Evolutionary conservation across 371 early-diverging fungal species (phyloP), one percentile per base, ranked within the genome.

Genomic region (Rhizopus arrhizus): DNA sequence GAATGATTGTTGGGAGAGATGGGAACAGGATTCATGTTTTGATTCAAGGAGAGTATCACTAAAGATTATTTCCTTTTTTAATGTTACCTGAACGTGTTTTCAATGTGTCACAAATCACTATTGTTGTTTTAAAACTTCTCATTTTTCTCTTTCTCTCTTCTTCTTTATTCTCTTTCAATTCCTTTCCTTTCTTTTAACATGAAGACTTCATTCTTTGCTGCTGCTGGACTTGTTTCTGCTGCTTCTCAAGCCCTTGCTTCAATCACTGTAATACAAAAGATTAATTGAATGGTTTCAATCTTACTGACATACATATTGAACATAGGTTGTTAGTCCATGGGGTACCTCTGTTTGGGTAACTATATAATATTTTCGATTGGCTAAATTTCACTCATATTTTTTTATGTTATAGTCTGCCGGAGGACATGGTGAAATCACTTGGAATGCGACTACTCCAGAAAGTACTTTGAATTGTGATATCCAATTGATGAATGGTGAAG

Each of bases 311-410:
- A n/a, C 11, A 43, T 43, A 43, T 22, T 22, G 22, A 43, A 13
- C 5, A 40, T 68, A 79, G 79, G 58, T 79, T 56, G 53, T 79
- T 41, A 74, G 69, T 53, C 79, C 79, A 29, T 79, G 79, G 79
- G 64, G 66, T 43, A 47, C 58, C 29, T 53, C 66, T 49, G 61
- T 52, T 49, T 79, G 79, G 79, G 79, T 79, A 72, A 67, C 61
- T 59, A 6, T 7, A 8, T 2, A 8, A 45, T 15, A 11, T 2
- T 7, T 47, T 36, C 16, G 28, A 41, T 7, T 4, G 15, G 28
- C 16, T 29, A 48, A 29, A 48, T 22, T 15, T 10, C 9, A n/a
- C 5, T 48, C 48, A 28, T 10, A 28, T 29, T 29, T 7, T 58
- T 42, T 12, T 52, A 45, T 50, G 38, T 31, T 9, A 52, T 64